Conservation (phyloP, 306 rosid species). For the Delonix regia region DNA sequence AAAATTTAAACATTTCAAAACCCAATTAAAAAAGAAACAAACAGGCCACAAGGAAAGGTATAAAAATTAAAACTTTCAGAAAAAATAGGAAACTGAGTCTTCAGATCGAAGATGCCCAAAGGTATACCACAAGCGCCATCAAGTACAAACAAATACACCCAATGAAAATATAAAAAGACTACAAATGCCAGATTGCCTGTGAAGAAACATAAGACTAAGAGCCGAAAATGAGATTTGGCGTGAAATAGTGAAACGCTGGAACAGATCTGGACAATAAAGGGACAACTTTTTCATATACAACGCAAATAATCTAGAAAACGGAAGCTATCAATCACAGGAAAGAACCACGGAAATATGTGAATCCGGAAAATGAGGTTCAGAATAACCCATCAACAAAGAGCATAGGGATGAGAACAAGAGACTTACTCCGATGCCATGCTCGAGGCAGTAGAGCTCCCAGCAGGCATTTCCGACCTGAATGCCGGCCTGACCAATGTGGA, state of each 20-base stretch:
- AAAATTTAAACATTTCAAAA: too few species aligned
- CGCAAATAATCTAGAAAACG: neutral
- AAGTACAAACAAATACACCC: too few species aligned
- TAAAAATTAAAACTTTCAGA: neutral
- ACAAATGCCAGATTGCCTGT: neutral
- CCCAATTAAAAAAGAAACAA: neutral
- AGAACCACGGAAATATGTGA: too few species aligned
- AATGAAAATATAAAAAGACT: neutral
- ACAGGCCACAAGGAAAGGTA: neutral
- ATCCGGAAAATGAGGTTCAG: too few species aligned
- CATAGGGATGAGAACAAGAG: neutral
- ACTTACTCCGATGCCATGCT: conserved; percentile 57
- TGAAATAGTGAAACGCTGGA: neutral
- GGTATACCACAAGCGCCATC: too few species aligned
- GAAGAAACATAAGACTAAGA: neutral
- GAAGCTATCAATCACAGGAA: too few species aligned
- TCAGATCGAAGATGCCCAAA: too few species aligned
- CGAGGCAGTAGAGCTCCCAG: neutral
- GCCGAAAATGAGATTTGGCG: neutral
- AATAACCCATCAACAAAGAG: neutral
- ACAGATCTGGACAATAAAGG: neutral
- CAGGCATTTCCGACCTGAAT: neutral
- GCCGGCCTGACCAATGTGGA: neutral
- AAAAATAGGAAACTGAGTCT: too few species aligned
- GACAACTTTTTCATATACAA: neutral